Evolutionary conservation across 164 flowering plant genomes (phyloP).

Genomic region (Magnolia officinalis): DNA sequence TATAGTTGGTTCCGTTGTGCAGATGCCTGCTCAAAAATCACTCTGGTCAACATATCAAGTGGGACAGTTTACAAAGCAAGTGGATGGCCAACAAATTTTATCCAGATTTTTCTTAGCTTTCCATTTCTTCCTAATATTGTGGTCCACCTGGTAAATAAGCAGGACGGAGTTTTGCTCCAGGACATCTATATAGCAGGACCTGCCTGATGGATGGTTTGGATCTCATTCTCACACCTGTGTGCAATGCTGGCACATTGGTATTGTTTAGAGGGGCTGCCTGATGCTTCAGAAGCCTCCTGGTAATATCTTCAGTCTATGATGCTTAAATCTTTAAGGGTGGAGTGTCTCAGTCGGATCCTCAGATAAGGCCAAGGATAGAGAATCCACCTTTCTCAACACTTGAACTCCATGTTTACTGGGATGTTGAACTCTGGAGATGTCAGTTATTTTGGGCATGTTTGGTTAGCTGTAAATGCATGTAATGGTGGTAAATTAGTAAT

Average conservation of each 20-base stretch:
- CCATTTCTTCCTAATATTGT: not conserved
- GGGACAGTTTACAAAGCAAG: not conserved
- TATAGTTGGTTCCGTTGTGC: not conserved
- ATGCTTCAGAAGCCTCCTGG: not conserved
- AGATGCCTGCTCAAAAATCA: not conserved
- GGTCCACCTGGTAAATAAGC: not conserved
- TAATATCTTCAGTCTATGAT: not conserved
- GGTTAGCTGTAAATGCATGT: not conserved
- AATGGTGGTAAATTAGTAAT: too few relatives aligned
- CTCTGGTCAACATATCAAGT: not conserved
- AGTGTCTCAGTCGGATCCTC: not conserved
- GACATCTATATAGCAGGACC: not conserved
- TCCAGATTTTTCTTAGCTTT: not conserved
- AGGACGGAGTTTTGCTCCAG: not conserved
- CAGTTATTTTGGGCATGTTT: not conserved
- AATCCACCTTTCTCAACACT: not conserved
- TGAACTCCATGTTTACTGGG: not conserved
- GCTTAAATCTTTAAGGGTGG: not conserved
- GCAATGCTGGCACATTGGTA: not conserved
- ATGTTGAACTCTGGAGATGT: not conserved
- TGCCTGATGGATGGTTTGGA: not conserved
- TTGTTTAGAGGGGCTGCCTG: not conserved
- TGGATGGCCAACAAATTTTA: not conserved
- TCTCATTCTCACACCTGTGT: not conserved
- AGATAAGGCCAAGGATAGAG: not conserved